Conservation (phyloP, 345 rosid species). For the Populus simonii region DNA sequence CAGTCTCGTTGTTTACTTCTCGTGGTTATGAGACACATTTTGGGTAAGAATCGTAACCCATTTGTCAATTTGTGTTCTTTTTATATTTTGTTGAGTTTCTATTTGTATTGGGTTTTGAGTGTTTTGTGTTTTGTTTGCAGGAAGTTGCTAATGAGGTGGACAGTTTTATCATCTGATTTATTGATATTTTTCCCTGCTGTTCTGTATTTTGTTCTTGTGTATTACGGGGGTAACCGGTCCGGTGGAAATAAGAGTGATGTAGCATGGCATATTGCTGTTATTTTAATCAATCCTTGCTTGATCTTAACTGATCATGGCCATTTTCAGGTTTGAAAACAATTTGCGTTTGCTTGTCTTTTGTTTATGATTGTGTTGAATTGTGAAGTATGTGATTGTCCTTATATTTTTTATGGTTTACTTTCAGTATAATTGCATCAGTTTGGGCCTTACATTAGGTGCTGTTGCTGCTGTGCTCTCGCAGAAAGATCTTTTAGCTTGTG, state of each 20-base stretch:
- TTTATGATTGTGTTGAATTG: not conserved
- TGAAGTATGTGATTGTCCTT: conserved; percentile 13
- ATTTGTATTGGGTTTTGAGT: not conserved
- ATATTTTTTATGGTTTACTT: conserved; percentile 18
- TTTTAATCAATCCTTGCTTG: conserved; percentile 77
- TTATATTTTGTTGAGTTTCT: not conserved
- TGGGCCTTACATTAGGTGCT: conserved; percentile 82
- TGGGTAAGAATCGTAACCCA: conserved; percentile 42
- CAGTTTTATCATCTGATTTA: conserved; percentile 76
- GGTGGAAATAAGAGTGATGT: conserved; percentile 37
- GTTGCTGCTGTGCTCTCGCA: conserved; percentile 70
- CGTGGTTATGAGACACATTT: conserved; percentile 73
- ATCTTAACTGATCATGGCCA: conserved; percentile 92
- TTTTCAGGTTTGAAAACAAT: conserved; percentile 66
- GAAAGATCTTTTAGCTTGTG: conserved; percentile 55
- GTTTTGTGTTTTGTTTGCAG: conserved; percentile 42
- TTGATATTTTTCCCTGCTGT: conserved; percentile 80
- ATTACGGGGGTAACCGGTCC: conserved; percentile 23
- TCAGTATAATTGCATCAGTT: conserved; percentile 94
- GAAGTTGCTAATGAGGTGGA: conserved; percentile 88
- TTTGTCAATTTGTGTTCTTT: not conserved
- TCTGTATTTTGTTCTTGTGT: conserved; percentile 55
- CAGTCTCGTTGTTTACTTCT: conserved; percentile 62
- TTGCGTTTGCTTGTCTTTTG: not conserved
- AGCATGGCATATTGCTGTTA: conserved; percentile 67